Percentiles rank a stretch among this genome's conserved stretches.
phyloP scores from a whole-genome alignment of 2,329 filamentous ascomycete species.

The Macroventuria anomochaeta region DNA sequence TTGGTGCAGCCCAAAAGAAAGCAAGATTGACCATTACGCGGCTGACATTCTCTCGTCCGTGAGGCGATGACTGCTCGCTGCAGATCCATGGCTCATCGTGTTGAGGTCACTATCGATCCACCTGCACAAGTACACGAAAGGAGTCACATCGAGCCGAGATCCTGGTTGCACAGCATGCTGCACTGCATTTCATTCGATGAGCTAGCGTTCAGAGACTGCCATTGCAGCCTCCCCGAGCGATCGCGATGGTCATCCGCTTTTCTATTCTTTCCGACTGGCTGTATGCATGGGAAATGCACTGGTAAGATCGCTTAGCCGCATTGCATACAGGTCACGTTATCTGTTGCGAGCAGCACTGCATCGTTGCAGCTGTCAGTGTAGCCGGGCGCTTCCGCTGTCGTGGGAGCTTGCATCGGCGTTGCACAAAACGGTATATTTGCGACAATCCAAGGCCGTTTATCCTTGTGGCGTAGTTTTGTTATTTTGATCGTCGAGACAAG shows the following conservation, averaged over 20 bases:
- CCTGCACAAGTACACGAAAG: constrained; percentile 32
- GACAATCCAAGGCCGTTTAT: background rate
- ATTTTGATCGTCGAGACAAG: constrained; percentile 1
- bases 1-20: constrained; percentile 1
- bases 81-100: constrained; percentile 2
- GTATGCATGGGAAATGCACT: constrained; percentile 22
- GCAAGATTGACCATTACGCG: constrained; percentile 1
- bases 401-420: constrained; percentile 8
- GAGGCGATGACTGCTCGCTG: constrained; percentile 6
- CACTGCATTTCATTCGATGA: constrained; percentile 25
- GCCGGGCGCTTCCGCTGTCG: constrained; percentile 16
- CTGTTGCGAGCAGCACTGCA: constrained; percentile 8
- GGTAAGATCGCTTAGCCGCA: constrained; percentile 42
- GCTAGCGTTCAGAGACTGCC: constrained; percentile 18
- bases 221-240: constrained; percentile 26
- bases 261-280: constrained; percentile 40
- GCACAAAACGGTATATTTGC: constrained; percentile 10
- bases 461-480: background rate
- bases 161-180: constrained; percentile 33
- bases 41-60: background rate
- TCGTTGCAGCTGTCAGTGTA: constrained; percentile 12
- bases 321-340: constrained; percentile 41
- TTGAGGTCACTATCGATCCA: constrained; percentile 1
- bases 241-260: constrained; percentile 32
- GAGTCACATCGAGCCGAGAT: constrained; percentile 23